These are phyloP conservation scores for Cladosporium oxysporum DNA, from an alignment of 2,329 filamentous ascomycete species.

Conservation along the genomic window DNA sequence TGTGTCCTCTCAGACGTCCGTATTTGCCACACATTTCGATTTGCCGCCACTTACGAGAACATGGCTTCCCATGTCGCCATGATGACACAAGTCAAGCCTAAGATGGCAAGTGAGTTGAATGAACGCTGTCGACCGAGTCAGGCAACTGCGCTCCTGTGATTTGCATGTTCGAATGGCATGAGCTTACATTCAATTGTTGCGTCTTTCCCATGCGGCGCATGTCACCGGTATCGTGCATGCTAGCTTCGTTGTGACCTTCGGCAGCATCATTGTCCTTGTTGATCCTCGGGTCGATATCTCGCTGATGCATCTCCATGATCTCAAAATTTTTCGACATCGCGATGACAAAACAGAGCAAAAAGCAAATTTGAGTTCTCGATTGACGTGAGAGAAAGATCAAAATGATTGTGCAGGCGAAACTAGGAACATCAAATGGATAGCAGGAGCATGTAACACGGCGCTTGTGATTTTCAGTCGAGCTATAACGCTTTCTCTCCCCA, in stretches of 20 bases:
- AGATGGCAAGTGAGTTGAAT: constrained; percentile 19
- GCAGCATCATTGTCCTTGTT: neutral
- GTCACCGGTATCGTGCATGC: neutral
- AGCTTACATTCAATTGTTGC: constrained; percentile 12
- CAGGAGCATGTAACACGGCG: neutral
- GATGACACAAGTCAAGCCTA: constrained; percentile 20
- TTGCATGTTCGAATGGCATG: neutral
- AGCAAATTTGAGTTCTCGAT: neutral
- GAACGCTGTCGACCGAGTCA: constrained; percentile 4
- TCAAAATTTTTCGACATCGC: neutral
- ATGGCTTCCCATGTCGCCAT: constrained; percentile 20
- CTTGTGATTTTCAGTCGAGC: neutral
- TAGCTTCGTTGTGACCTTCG: neutral
- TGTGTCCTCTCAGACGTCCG: neutral
- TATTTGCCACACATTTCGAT: neutral
- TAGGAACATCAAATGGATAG: neutral
- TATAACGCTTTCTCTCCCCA: too few species aligned
- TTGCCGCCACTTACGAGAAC: neutral
- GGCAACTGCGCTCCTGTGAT: neutral
- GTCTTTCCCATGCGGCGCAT: constrained; percentile 22
- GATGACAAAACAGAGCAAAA: neutral
- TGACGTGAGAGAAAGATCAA: neutral
- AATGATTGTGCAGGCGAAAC: too few species aligned
- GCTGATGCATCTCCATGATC: too few species aligned
- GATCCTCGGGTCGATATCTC: neutral